These are phyloP conservation scores for Oryza glumipatula DNA, from an alignment of 176 grass and related monocot genomes.

Conservation along the genomic window DNA sequence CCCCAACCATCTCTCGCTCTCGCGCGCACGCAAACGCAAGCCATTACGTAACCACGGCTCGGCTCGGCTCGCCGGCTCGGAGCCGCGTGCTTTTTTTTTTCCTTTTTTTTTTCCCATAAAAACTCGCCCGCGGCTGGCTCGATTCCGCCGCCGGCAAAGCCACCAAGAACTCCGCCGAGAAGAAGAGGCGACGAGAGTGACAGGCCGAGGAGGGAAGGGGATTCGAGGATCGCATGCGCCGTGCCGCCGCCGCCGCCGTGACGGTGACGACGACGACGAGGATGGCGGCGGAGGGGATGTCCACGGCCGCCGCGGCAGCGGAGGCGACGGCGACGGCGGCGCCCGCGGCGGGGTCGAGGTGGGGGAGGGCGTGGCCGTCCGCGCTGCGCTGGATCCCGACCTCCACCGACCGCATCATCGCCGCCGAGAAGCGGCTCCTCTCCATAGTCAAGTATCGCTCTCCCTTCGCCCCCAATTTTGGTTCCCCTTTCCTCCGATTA, in stretches of 20 bases:
- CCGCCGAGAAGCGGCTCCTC: constrained; percentile 90
- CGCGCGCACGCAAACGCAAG: constrained; percentile 22
- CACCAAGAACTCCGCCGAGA: too few species aligned
- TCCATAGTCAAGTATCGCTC: constrained; percentile 69
- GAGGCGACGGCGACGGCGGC: constrained; percentile 10
- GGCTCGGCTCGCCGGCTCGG: neutral
- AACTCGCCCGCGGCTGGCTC: neutral
- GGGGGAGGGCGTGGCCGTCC: constrained; percentile 68
- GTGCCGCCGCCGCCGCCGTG: neutral
- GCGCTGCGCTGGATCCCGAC: constrained; percentile 92
- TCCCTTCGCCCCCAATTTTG: neutral
- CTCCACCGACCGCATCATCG: constrained; percentile 93
- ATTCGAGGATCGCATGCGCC: constrained; percentile 28
- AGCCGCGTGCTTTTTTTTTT: neutral
- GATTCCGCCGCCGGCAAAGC: too few species aligned
- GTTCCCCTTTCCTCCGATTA: neutral
- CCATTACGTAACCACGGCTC: neutral
- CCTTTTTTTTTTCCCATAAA: neutral
- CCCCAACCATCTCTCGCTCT: neutral
- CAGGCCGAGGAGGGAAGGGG: neutral
- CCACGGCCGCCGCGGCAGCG: constrained; percentile 38
- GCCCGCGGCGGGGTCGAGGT: constrained; percentile 40
- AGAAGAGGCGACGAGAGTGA: too few species aligned
- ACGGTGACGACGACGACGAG: neutral
- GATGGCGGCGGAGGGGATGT: constrained; percentile 58